Base-by-base conservation (phyloP, 2,329 filamentous ascomycete species). In the Metarhizium robertsii region DNA sequence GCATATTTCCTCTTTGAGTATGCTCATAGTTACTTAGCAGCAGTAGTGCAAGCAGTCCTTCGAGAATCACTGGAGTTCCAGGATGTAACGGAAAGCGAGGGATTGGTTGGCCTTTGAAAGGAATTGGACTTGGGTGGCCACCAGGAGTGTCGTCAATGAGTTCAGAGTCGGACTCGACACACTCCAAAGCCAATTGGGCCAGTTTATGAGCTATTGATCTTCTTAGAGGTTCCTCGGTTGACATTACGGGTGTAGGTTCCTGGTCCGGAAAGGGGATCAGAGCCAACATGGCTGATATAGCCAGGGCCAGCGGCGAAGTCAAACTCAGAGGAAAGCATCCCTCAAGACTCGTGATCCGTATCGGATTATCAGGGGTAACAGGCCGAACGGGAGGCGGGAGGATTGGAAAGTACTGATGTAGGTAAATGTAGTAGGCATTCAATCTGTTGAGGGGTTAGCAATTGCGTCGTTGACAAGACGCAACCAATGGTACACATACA, bases 371-470 rank as follows among this genome's bases (percentile, higher is more conserved):
- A 7, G 46, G 53, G 16, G 46, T 16, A n/a, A 54, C n/a, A 16
- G 42, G 18, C 29, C n/a, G 36, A 16, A 42, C 29, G 2, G 53
- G 53, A 14, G 53, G 53, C 10, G 53, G 53, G 10, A 54, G 46
- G 2, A 54, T 54, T 25, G 53, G 45, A 20, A 54, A 54, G 29
- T 54, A 54, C 20, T 46, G 32, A 40, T 54, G 53, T 2, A 54
- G 49, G 20, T 49, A 54, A 6, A 40, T 54, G 43, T 54, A 54
- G 32, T 54, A 54, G 20, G 53, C 53, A 29, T 54, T 54, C 45
- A 54, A 50, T 54, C 53, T 54, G 30, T 16, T 18, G 1, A 18
- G 32, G n/a, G 34, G 30, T 42, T 36, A 48, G 8, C 32, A 45
- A 45, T 2, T 20, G 7, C 6, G n/a, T 45, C 2, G 6, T 3